phyloP scores from a whole-genome alignment of 2,329 filamentous ascomycete genomes.

The Helicocarpus griseus region DNA sequence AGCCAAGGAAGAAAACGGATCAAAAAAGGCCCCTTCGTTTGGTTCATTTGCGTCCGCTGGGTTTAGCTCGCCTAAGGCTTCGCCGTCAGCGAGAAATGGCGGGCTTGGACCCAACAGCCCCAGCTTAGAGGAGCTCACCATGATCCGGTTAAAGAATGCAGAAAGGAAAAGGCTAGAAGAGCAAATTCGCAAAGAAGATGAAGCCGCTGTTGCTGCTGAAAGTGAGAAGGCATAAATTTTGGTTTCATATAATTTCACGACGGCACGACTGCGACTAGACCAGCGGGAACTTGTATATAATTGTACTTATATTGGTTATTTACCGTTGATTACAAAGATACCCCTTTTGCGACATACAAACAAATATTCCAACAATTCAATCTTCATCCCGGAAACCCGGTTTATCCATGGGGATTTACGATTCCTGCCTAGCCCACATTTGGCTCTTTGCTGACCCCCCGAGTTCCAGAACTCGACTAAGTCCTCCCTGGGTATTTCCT shows the following conservation, averaged over 20 bases:
- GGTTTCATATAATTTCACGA: background rate
- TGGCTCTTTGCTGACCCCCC: background rate
- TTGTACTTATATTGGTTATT: background rate
- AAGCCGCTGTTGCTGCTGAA: slow-evolving; percentile 30
- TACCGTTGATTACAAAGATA: slow-evolving; percentile 1
- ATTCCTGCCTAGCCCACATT: background rate
- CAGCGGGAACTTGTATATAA: background rate
- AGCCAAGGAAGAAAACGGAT: slow-evolving; percentile 12
- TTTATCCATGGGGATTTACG: too few species aligned
- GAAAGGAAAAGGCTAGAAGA: slow-evolving; percentile 46
- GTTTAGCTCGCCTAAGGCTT: slow-evolving; percentile 19
- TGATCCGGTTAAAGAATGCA: slow-evolving; percentile 49
- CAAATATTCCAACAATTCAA: background rate
- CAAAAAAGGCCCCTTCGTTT: slow-evolving; percentile 32
- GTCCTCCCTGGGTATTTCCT: background rate
- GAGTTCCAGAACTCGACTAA: background rate
- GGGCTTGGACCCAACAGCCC: slow-evolving; percentile 21
- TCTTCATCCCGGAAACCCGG: too few species aligned
- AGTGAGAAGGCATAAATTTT: slow-evolving; percentile 12
- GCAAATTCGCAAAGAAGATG: slow-evolving; percentile 42
- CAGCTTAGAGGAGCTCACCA: slow-evolving; percentile 39
- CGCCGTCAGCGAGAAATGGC: slow-evolving; percentile 12
- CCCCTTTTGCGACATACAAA: background rate
- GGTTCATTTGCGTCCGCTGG: slow-evolving; percentile 30
- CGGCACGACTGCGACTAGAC: background rate